Percentiles rank a stretch among this genome's conserved stretches.
Conservation (phyloP, 352 stramenopile species). For the Hyaloperonospora brassicae region DNA sequence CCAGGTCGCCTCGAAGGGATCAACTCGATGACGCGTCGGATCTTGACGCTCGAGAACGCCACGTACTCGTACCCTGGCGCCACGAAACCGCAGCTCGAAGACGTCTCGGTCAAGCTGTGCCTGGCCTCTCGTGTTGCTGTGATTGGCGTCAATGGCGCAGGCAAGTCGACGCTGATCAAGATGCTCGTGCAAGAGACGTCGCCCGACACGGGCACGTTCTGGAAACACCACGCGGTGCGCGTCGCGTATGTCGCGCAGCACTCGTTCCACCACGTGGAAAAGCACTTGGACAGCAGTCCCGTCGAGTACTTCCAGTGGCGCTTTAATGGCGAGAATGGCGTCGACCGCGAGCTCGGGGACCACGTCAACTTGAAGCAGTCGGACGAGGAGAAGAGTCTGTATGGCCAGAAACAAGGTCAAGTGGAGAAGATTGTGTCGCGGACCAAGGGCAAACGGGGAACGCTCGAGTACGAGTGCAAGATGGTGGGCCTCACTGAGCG, state of each 20-base stretch:
- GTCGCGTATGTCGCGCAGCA: no score
- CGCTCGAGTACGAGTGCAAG: constrained; percentile 86
- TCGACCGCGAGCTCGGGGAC: no score
- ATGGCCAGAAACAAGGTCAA: constrained; percentile 84
- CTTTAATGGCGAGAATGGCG: constrained; percentile 83
- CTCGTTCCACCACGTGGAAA: constrained; percentile 28
- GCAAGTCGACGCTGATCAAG: no score
- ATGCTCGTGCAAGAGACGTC: constrained; percentile 74
- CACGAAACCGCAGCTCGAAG: no score
- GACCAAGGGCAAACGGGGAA: constrained; percentile 60
- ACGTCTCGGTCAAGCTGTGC: no score
- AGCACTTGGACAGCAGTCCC: constrained; percentile 15
- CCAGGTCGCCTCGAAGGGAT: constrained; percentile 88
- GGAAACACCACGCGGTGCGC: no score
- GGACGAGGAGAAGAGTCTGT: no score
- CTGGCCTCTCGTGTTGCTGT: constrained; percentile 65
- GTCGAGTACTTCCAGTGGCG: no score
- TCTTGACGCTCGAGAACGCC: constrained; percentile 86
- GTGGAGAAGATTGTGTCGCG: constrained; percentile 92
- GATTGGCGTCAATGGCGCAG: no score
- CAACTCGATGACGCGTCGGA: constrained; percentile 86
- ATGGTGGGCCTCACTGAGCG: constrained; percentile 68
- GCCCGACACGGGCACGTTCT: constrained; percentile 21
- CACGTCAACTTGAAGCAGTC: no score
- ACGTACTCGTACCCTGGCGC: no score